These are phyloP conservation scores for Pseudocercospora crystallina DNA, from an alignment of 2,329 filamentous ascomycete species.

Conservation along the genomic window DNA sequence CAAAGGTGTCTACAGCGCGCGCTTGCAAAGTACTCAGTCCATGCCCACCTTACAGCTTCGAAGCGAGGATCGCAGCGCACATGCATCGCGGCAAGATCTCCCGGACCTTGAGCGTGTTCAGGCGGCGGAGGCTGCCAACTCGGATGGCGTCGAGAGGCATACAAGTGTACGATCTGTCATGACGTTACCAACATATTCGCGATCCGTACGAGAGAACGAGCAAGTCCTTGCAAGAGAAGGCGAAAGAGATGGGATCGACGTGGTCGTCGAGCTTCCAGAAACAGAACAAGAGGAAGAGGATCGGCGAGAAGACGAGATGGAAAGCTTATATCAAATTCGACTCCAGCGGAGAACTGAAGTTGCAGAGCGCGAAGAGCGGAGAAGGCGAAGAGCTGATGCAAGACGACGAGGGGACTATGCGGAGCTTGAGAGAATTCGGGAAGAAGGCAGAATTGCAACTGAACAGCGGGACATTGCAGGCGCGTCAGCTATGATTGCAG, in stretches of 20 bases:
- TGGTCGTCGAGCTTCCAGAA: slow-evolving; percentile 81
- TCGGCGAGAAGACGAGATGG: slow-evolving; percentile 86
- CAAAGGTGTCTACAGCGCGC: slow-evolving; percentile 33
- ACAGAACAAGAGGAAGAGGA: slow-evolving; percentile 75
- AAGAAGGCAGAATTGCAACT: slow-evolving; percentile 56
- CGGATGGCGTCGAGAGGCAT: slow-evolving; percentile 67
- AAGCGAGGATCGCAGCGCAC: slow-evolving; percentile 25
- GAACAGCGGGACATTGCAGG: slow-evolving; percentile 40
- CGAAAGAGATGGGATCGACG: slow-evolving; percentile 86
- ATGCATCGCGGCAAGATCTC: slow-evolving; percentile 24
- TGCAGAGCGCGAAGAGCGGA: slow-evolving; percentile 74
- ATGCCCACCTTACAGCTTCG: slow-evolving; percentile 27
- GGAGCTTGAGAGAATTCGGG: slow-evolving; percentile 64
- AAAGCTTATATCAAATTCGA: slow-evolving; percentile 85
- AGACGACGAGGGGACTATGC: slow-evolving; percentile 67
- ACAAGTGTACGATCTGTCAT: slow-evolving; percentile 90
- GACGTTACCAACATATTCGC: slow-evolving; percentile 84
- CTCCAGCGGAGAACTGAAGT: slow-evolving; percentile 72
- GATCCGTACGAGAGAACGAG: slow-evolving; percentile 71
- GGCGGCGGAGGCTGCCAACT: slow-evolving; percentile 19
- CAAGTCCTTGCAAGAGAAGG: slow-evolving; percentile 84
- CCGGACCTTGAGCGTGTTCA: slow-evolving; percentile 28
- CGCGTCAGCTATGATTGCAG: slow-evolving; percentile 51
- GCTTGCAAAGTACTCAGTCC: slow-evolving; percentile 30
- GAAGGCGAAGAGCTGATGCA: slow-evolving; percentile 69